A percentile compares a stretch with the other conserved stretches of the same genome.
These are phyloP conservation scores for Boletus sp. DNA, from an alignment of 768 basidiomycete genomes.

Conservation along the genomic window DNA sequence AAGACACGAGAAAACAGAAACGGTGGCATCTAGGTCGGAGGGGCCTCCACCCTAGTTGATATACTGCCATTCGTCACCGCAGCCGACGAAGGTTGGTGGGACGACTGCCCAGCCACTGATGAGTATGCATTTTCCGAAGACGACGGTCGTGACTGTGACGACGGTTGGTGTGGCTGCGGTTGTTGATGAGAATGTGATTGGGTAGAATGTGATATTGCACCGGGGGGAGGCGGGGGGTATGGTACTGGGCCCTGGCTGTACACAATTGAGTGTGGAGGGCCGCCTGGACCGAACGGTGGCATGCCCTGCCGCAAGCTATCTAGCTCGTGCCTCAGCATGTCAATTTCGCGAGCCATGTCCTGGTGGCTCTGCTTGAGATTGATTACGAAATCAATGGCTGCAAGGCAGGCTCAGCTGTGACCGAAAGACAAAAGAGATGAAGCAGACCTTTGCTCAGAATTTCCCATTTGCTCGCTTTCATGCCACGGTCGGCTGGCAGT, in stretches of 20 bases:
- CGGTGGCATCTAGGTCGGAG: constrained; percentile 31
- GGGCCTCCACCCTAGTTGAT: constrained; percentile 43
- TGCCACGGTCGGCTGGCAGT: constrained; percentile 86
- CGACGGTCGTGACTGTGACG: constrained; percentile 51
- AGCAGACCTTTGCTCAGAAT: constrained; percentile 88
- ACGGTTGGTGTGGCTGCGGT: constrained; percentile 31
- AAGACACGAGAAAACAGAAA: constrained; percentile 9
- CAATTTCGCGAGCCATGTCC: constrained; percentile 77
- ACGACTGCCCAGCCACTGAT: constrained; percentile 37
- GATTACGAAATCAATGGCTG: constrained; percentile 87
- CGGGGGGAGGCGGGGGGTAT: constrained; percentile 46
- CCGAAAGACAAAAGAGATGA: neutral
- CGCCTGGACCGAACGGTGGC: constrained; percentile 49
- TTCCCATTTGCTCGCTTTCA: constrained; percentile 99
- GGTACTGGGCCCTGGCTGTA: constrained; percentile 51
- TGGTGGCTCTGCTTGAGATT: constrained; percentile 75
- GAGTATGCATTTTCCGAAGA: constrained; percentile 62
- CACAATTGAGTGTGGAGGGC: constrained; percentile 47
- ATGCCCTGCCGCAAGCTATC: constrained; percentile 61
- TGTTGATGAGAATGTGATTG: constrained; percentile 34
- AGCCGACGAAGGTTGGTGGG: constrained; percentile 28
- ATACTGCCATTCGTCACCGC: constrained; percentile 41
- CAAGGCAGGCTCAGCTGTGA: constrained; percentile 4
- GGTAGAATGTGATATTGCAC: constrained; percentile 43
- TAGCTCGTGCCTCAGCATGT: constrained; percentile 73